phyloP scores from a whole-genome alignment of 441 rosid species.

The Adansonia grandidieri region DNA sequence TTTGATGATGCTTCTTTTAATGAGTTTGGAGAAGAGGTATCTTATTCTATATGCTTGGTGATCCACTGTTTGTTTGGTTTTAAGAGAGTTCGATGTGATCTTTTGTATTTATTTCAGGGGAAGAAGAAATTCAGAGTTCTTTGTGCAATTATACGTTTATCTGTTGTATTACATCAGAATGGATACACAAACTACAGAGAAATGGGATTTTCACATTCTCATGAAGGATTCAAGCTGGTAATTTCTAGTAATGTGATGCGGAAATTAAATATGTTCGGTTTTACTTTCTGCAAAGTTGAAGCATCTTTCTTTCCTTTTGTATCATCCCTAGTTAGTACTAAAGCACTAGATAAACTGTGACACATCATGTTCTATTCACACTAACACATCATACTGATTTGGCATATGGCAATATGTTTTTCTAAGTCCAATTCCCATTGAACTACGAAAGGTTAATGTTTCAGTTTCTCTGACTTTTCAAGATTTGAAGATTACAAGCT shows the following conservation, averaged over 20 bases:
- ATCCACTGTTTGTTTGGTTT: background rate
- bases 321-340: background rate
- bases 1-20: conserved; percentile 39
- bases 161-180: conserved; percentile 52
- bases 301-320: background rate
- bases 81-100: conserved; percentile 5
- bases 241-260: conserved; percentile 24
- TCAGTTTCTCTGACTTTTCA: background rate
- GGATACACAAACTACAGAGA: conserved; percentile 42
- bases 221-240: conserved; percentile 59
- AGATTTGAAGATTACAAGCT: background rate
- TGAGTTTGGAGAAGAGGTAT: conserved; percentile 52
- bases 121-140: conserved; percentile 50
- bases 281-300: background rate
- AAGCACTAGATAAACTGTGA: background rate
- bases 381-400: background rate
- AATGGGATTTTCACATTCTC: conserved; percentile 42
- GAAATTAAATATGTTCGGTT: background rate
- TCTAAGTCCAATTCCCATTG: background rate
- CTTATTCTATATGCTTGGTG: conserved; percentile 15
- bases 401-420: background rate
- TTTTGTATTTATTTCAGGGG: conserved; percentile 38
- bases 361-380: background rate
- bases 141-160: conserved; percentile 54
- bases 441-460: background rate